Percentiles rank a stretch among this genome's conserved stretches.
Conservation (phyloP, 176 grass and related monocot genomes). For the Oryza punctata region DNA sequence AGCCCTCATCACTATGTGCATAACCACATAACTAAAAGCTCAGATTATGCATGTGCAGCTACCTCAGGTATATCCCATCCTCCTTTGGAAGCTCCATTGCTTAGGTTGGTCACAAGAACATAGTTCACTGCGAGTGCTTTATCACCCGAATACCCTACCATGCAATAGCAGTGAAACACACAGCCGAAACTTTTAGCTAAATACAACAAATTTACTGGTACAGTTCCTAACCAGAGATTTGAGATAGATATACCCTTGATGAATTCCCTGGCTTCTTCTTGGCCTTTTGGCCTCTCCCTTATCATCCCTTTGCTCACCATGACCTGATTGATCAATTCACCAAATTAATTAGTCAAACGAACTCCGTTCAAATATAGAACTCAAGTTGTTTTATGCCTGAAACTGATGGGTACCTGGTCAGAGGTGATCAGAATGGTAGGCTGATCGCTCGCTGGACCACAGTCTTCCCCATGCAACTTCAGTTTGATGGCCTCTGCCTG, state of each 20-base stretch:
- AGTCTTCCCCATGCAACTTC: constrained; percentile 30
- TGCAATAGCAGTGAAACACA: background rate
- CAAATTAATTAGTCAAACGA: background rate
- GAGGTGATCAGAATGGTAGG: constrained; percentile 59
- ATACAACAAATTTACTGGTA: no score
- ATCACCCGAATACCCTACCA: constrained; percentile 62
- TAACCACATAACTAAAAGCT: background rate
- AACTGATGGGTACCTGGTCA: constrained; percentile 51
- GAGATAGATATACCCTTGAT: constrained; percentile 51
- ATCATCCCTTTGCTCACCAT: constrained; percentile 64
- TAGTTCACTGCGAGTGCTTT: constrained; percentile 62
- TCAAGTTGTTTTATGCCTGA: background rate
- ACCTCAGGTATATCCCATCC: constrained; percentile 70
- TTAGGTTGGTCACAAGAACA: constrained; percentile 74
- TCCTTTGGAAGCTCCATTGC: constrained; percentile 46
- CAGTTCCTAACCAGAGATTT: background rate
- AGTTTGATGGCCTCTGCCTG: constrained; percentile 62
- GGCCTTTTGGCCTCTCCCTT: constrained; percentile 60
- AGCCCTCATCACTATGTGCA: background rate
- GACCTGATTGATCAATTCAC: constrained; percentile 40
- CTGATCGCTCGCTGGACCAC: background rate
- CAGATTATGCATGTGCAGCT: background rate
- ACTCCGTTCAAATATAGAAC: background rate
- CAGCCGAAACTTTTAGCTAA: background rate
- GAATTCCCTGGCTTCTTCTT: constrained; percentile 76